These are phyloP conservation scores for Secale cereale DNA, from an alignment of 176 grass and related monocot genomes.

Conservation along the genomic window DNA sequence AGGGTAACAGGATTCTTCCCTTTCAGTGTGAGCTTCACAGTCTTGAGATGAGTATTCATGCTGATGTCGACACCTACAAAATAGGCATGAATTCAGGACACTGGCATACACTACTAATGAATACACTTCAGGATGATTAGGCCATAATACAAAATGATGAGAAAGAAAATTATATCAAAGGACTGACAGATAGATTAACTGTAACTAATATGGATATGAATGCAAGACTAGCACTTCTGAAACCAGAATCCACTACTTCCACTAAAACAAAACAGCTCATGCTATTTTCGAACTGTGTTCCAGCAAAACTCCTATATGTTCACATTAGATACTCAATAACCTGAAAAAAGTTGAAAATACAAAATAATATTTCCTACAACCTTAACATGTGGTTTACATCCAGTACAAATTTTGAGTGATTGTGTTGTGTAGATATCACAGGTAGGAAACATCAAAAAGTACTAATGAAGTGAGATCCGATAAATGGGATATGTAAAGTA, in stretches of 20 bases:
- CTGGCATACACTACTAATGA: not conserved
- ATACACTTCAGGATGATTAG: not conserved
- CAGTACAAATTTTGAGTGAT: not conserved
- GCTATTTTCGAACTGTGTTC: not conserved
- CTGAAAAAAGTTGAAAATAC: not conserved
- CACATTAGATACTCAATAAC: not conserved
- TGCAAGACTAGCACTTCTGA: not conserved
- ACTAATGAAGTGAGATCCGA: not conserved
- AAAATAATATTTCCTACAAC: not conserved
- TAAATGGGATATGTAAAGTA: not conserved
- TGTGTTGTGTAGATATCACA: not conserved
- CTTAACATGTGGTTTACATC: not conserved
- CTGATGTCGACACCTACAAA: slow-evolving; percentile 71
- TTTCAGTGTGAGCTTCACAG: slow-evolving; percentile 67
- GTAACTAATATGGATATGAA: not conserved
- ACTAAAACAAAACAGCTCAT: not conserved
- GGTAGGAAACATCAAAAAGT: not conserved
- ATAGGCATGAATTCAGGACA: slow-evolving; percentile 5
- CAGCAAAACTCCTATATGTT: slow-evolving; percentile 7
- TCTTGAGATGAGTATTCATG: slow-evolving; percentile 86
- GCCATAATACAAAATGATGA: not conserved
- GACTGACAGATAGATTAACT: not conserved
- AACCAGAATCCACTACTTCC: not conserved
- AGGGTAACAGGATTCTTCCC: slow-evolving; percentile 70
- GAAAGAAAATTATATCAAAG: not conserved